These are phyloP conservation scores for Rhodotorula sp. DNA, from an alignment of 1,284 basidiomycete genomes.

Conservation along the genomic window DNA sequence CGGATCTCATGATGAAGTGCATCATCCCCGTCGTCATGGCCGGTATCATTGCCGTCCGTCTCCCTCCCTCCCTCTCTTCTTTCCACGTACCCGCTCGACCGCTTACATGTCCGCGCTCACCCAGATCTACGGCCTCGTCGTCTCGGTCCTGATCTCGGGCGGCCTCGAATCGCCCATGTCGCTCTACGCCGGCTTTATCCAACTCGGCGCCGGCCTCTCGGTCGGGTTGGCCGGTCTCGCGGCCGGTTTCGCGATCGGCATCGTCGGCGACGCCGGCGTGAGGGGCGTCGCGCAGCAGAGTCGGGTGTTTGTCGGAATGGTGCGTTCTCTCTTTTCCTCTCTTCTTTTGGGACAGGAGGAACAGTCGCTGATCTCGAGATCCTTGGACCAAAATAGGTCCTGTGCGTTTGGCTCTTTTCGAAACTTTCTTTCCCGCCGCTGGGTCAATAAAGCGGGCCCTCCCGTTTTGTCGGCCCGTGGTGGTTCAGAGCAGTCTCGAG, in stretches of 20 bases:
- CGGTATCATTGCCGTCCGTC: conserved; percentile 47
- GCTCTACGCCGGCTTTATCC: conserved; percentile 53
- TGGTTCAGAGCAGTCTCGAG: too few relatives aligned
- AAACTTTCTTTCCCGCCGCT: neutral
- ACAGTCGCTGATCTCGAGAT: neutral
- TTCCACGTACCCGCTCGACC: too few relatives aligned
- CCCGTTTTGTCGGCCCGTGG: neutral
- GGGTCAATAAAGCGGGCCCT: neutral
- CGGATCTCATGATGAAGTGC: conserved; percentile 51
- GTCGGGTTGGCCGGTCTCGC: conserved; percentile 54
- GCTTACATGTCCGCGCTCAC: neutral
- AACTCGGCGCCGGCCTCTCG: conserved; percentile 53
- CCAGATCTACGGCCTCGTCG: conserved; percentile 50
- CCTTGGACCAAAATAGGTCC: neutral
- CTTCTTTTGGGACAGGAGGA: neutral
- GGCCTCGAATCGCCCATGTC: conserved; percentile 53
- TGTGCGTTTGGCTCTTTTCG: neutral
- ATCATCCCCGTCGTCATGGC: conserved; percentile 50
- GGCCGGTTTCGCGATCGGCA: conserved; percentile 53
- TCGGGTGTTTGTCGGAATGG: conserved; percentile 28
- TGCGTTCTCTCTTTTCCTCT: conserved; percentile 8
- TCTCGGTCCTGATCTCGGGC: conserved; percentile 53
- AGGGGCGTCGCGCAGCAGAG: conserved; percentile 52
- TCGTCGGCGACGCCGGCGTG: conserved; percentile 54
- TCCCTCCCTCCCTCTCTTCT: neutral